A percentile compares a stretch with the other conserved stretches of the same genome.
Evolutionary conservation across 2,329 filamentous ascomycete species (phyloP).

Genomic region (Zymoseptoria brevis): DNA sequence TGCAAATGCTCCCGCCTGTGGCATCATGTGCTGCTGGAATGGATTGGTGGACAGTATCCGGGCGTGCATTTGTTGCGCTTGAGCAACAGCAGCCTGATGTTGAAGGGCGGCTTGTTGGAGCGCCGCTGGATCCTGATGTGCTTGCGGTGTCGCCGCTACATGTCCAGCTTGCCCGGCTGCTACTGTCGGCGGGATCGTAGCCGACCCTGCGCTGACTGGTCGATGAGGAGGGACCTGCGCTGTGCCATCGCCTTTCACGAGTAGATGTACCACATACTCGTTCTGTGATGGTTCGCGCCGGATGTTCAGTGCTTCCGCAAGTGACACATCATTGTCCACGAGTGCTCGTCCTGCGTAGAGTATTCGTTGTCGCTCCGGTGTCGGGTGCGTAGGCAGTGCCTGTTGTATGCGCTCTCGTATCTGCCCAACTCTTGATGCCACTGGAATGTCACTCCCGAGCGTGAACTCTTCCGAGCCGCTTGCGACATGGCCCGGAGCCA

Average conservation of each 20-base stretch:
- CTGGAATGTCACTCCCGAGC: constrained; percentile 19
- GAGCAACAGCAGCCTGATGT: neutral
- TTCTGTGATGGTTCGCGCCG: constrained; percentile 39
- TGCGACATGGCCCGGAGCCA: constrained; percentile 25
- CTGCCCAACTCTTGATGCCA: constrained; percentile 40
- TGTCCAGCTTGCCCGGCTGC: constrained; percentile 6
- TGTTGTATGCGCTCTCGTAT: constrained; percentile 47
- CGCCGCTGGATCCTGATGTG: neutral
- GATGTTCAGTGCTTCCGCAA: constrained; percentile 45
- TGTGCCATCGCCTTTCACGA: constrained; percentile 23
- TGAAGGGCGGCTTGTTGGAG: neutral
- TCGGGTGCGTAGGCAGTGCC: constrained; percentile 40
- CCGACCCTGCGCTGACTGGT: constrained; percentile 6
- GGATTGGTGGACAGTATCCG: neutral
- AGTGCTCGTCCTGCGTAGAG: constrained; percentile 52
- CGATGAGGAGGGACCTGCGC: constrained; percentile 9
- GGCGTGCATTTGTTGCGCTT: constrained; percentile 2
- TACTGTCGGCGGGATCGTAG: neutral
- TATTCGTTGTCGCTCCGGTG: constrained; percentile 44
- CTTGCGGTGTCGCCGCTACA: neutral
- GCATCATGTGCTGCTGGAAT: neutral
- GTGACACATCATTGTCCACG: constrained; percentile 39
- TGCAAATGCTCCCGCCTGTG: neutral
- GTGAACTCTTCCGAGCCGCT: constrained; percentile 22
- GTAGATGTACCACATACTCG: constrained; percentile 29